Evolutionary conservation across 768 basidiomycete genomes (phyloP), one percentile per base, ranked within the genome.

Genomic region (Panus rudis): DNA sequence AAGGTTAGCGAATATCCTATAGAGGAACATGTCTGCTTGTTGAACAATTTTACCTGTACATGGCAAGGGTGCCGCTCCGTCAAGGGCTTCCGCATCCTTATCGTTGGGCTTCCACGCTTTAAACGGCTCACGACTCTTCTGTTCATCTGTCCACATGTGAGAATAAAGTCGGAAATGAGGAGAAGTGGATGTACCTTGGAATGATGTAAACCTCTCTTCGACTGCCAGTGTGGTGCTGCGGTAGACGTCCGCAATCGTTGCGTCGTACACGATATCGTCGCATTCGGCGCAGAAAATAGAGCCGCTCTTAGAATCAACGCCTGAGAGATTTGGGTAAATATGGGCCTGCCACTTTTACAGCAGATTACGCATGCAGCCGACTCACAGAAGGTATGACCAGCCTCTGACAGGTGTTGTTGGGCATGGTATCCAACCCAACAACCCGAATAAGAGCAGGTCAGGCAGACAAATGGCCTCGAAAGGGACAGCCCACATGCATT

Each of bases 281-380:
- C 91, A 93, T 25, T 71, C 65, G 2, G 65, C 59, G 57, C 92
- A 93, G 55, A 76, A 92, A 2, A 92, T 64, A 8, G 70, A 68
- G n/a, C 92, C 91, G 0, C 80, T 75, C 50, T 75, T 76, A 3
- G 76, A 67, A 58, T 93, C 90, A 21, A 78, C 76, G 54, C 83
- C 91, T 92, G 52, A n/a, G 41, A 7, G 10, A n/a, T n/a, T n/a
- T n/a, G 16, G 17, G n/a, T n/a, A n/a, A n/a, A n/a, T n/a, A n/a
- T n/a, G n/a, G n/a, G n/a, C n/a, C n/a, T 13, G 39, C n/a, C 16
- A 25, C 17, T 21, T 11, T 28, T 20, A 39, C 17, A 23, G 19
- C 3, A 34, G 26, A 10, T 24, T 6, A 33, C 34, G 32, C 17
- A 31, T 27, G 17, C 31, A 22, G 37, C 16, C 17, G 32, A 74